Conservation (phyloP, 495 filamentous ascomycete species). For the Immersiella caudata region DNA sequence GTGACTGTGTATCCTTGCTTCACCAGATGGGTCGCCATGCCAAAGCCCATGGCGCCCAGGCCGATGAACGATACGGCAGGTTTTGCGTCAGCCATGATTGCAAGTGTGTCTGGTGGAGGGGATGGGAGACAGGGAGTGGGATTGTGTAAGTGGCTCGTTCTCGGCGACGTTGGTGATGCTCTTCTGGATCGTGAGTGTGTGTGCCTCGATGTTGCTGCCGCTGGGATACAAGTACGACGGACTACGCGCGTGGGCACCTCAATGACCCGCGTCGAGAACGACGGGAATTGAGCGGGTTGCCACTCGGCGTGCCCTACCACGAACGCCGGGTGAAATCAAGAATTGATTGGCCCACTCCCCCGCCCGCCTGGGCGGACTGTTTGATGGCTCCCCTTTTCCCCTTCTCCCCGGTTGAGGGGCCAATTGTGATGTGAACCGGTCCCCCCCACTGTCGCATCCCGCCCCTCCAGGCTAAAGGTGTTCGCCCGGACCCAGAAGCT, state of each 20-base stretch:
- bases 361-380: conserved; percentile 12
- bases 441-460: conserved; percentile 23
- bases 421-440: conserved; percentile 30
- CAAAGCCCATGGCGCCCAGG: conserved; percentile 87
- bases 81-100: conserved; percentile 44
- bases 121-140: neutral
- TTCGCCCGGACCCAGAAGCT: conserved; percentile 16
- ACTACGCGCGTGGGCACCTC: neutral
- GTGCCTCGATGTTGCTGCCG: neutral
- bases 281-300: neutral
- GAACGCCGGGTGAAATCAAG: conserved; percentile 30
- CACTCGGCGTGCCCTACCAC: conserved; percentile 17
- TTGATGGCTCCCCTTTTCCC: conserved; percentile 20
- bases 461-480: conserved; percentile 32
- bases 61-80: conserved; percentile 74
- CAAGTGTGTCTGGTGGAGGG: neutral
- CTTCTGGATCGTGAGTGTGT: neutral
- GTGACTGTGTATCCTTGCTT: conserved; percentile 69
- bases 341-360: conserved; percentile 17
- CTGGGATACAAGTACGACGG: neutral
- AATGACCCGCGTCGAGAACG: neutral
- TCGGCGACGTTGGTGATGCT: neutral
- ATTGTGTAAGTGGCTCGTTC: neutral
- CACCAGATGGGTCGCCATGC: conserved; percentile 79
- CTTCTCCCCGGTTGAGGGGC: conserved; percentile 20